Evolutionary conservation across 2,329 filamentous ascomycete genomes (phyloP), one percentile per base, ranked within the genome.

Genomic region (Talaromyces piceae): DNA sequence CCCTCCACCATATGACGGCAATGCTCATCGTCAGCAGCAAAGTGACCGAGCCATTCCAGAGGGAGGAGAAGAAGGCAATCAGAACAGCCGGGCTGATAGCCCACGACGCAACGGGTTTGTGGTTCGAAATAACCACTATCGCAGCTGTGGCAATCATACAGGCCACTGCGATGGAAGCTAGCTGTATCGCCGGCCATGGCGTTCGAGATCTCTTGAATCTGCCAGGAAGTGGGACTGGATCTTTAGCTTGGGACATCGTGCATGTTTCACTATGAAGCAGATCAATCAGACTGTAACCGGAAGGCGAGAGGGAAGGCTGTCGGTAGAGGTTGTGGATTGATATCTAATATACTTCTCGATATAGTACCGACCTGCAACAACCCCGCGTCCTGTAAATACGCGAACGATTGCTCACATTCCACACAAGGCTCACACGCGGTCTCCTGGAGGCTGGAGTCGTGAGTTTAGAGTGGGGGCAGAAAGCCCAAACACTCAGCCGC

Each of bases 121-220:
- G 11, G 44, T 46, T 46, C 18, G 44, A 46, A n/a, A 46, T 46
- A 20, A 46, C 44, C 25, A 46, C 44, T n/a, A 46, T 18, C 4
- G 26, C 25, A 4, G 44, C 28, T 13, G 25, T 13, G 5, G 44
- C 44, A 3, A n/a, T 28, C 44, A 46, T 28, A 20, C 18, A 46
- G n/a, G n/a, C 44, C n/a, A 33, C 4, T 9, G 20, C 18, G 9
- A 46, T 33, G 4, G 20, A 28, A 26, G 44, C 16, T 12, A 33
- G 28, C 16, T 22, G n/a, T 8, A 46, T 30, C 26, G 28, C 44
- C 4, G 44, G 44, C 44, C 44, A 46, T 46, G 44, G 44, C 11
- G 28, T 9, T 52, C 28, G 39, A 25, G 20, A 25, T 11, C 11
- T n/a, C 25, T n/a, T 43, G 16, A 11, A 25, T n/a, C 39, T n/a